Conservation (phyloP, 2,329 filamentous ascomycete genomes). For the Pseudogymnoascus sp. region DNA sequence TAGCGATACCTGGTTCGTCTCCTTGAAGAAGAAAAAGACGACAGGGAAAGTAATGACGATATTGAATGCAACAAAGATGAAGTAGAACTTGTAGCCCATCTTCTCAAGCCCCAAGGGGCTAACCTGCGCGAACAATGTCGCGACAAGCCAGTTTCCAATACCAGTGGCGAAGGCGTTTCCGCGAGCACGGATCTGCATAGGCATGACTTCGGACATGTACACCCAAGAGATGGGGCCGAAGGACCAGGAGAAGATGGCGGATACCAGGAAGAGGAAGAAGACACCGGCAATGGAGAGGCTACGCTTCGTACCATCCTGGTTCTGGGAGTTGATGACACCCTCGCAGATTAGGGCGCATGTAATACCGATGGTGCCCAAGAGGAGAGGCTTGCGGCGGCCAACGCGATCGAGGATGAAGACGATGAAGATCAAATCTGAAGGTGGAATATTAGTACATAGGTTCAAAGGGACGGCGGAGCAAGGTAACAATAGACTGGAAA, state of each 20-base stretch:
- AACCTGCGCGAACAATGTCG: conserved; percentile 50
- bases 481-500: conserved; percentile 25
- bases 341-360: conserved; percentile 51
- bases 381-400: conserved; percentile 41
- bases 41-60: conserved; percentile 32
- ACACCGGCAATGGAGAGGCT: conserved; percentile 51
- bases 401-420: conserved; percentile 46
- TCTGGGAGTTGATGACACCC: conserved; percentile 46
- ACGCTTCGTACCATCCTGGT: conserved; percentile 32
- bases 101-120: conserved; percentile 41
- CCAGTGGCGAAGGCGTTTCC: conserved; percentile 50
- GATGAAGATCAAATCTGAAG: conserved; percentile 48
- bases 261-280: conserved; percentile 57
- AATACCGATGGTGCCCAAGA: conserved; percentile 46
- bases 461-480: background rate
- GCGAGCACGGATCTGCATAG: conserved; percentile 54
- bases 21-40: conserved; percentile 43
- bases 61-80: conserved; percentile 44
- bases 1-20: conserved; percentile 41
- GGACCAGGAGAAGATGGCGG: conserved; percentile 49
- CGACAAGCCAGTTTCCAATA: conserved; percentile 51
- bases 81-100: conserved; percentile 47
- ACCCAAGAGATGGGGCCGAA: conserved; percentile 55
- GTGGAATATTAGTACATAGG: background rate
- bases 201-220: conserved; percentile 59